These are phyloP conservation scores for Yarrowia porcina DNA, from an alignment of 805 yeast species.

Conservation along the genomic window DNA sequence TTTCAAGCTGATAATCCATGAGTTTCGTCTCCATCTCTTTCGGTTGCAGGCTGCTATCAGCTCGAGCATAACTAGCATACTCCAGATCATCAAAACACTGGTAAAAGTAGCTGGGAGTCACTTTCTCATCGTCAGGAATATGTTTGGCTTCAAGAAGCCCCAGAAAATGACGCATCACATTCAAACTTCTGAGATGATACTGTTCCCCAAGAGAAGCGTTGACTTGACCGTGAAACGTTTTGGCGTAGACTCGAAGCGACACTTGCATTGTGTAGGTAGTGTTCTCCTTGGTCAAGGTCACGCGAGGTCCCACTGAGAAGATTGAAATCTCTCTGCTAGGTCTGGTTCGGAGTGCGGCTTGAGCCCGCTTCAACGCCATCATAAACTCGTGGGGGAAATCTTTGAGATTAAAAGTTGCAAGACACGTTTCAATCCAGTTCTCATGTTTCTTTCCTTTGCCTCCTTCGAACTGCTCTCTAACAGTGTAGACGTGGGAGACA, in stretches of 20 bases:
- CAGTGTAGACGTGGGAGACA: too few species aligned
- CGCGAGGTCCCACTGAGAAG: not conserved
- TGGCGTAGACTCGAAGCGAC: not conserved
- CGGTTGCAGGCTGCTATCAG: too few species aligned
- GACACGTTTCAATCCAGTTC: too few species aligned
- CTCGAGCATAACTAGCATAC: too few species aligned
- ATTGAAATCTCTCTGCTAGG: too few species aligned
- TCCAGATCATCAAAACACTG: not conserved
- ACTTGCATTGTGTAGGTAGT: not conserved
- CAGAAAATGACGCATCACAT: not conserved
- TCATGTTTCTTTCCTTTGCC: too few species aligned
- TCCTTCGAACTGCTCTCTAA: too few species aligned
- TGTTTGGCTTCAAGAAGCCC: not conserved
- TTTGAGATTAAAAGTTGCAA: too few species aligned
- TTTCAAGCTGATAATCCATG: constrained; percentile 39
- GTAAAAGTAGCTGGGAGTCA: constrained; percentile 6
- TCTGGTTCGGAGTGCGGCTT: too few species aligned
- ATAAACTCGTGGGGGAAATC: too few species aligned
- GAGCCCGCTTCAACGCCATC: too few species aligned
- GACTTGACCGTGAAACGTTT: not conserved
- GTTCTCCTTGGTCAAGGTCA: not conserved
- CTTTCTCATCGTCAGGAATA: not conserved
- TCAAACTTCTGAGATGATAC: not conserved
- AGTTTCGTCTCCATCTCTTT: constrained; percentile 28
- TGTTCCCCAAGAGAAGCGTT: not conserved